Base-by-base conservation (phyloP, 1,284 basidiomycete species). In the Hymenochaete sp. region DNA sequence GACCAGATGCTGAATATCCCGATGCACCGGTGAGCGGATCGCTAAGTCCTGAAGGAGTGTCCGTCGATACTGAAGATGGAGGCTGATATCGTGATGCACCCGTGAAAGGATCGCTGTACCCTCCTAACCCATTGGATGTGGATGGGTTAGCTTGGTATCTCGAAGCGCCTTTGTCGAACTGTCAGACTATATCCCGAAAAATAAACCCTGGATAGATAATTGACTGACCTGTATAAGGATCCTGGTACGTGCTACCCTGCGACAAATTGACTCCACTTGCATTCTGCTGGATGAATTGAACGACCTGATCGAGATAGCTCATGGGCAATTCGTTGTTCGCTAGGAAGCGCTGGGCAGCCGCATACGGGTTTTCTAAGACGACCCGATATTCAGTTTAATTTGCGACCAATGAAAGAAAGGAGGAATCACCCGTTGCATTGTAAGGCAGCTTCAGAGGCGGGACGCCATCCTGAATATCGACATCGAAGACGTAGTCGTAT, bases 401-500 rank as follows among this genome's bases (percentile, higher is more conserved):
- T n/a, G n/a, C n/a, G n/a, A n/a, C n/a, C n/a, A n/a, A n/a, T n/a
- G n/a, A n/a, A n/a, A n/a, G n/a, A n/a, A 32, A 52, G 28, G 22
- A 46, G 29, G 49, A 53, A 77, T 50, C 53, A 89, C 92, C 91
- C 36, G 77, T 77, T 10, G 75, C 78, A 59, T 98, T 98, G 65
- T 89, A 98, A 0, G 95, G 93, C 25, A 99, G 73, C 60, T 98
- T 98, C 52, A 98, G 71, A 4, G 93, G 84, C 4, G 95, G 93
- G 18, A 79, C 80, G 5, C 92, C 95, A 53, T 98, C 95, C 53
- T 90, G 75, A 22, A 98, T 85, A 58, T 98, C 95, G 14, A 99
- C 93, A 57, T 98, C 93, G 57, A 98, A 98, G 6, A 99, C 95
- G 57, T 97, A 95, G 66, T 99, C 96, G 59, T 93, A 99, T 65